Evolutionary conservation across 768 basidiomycete species (phyloP).

Genomic region (Chalciporus chontae): DNA sequence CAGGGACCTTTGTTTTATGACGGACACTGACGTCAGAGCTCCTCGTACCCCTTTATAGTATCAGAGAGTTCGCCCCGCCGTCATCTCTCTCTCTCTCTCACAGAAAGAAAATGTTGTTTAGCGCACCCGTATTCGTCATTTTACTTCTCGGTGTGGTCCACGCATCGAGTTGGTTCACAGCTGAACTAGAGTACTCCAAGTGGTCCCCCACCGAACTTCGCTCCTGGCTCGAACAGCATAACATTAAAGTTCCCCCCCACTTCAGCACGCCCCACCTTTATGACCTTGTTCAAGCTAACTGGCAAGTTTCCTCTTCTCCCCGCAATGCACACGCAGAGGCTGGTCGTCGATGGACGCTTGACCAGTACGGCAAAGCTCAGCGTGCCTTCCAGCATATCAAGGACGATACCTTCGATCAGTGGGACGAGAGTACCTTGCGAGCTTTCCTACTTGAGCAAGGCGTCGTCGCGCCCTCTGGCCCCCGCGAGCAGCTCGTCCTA

Average conservation of each 20-base stretch:
- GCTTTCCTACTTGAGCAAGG: conserved; percentile 86
- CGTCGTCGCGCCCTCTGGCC: conserved; percentile 75
- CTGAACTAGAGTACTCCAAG: conserved; percentile 34
- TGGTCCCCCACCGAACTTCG: conserved; percentile 69
- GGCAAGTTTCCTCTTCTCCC: conserved; percentile 35
- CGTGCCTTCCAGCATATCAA: conserved; percentile 56
- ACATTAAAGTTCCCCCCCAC: conserved; percentile 50
- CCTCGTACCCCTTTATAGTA: neutral
- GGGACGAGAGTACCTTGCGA: conserved; percentile 82
- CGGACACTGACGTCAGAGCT: neutral
- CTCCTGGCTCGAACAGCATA: conserved; percentile 67
- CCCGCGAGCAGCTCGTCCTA: conserved; percentile 73
- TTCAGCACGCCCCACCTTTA: conserved; percentile 38
- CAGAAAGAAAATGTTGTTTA: neutral
- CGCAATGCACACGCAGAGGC: conserved; percentile 32
- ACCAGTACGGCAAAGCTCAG: conserved; percentile 64
- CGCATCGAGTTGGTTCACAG: conserved; percentile 52
- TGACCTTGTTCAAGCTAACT: conserved; percentile 59
- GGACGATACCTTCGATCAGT: conserved; percentile 66
- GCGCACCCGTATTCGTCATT: conserved; percentile 2
- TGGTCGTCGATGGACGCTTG: conserved; percentile 49
- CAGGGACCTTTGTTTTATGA: neutral
- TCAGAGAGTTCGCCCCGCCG: neutral
- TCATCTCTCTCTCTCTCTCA: neutral
- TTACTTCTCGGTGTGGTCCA: conserved; percentile 37